Evolutionary conservation across 495 filamentous ascomycete species (phyloP).

Genomic region (Tuber indicum): DNA sequence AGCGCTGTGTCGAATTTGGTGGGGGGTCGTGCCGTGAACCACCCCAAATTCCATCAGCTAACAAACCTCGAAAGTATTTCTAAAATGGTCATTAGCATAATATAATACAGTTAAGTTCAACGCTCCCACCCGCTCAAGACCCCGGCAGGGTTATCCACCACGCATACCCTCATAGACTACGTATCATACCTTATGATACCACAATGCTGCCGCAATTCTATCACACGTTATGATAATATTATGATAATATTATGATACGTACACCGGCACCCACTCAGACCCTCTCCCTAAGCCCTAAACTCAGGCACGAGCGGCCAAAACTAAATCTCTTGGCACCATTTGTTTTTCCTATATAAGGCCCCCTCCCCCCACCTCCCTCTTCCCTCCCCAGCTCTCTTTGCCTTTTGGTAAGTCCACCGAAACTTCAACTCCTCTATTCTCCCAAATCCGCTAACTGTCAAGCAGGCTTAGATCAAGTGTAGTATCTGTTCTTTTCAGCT

Average conservation of each 20-base stretch:
- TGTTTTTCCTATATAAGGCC: not conserved
- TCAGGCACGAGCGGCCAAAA: not conserved
- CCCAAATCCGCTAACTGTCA: not conserved
- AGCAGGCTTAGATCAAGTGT: slow-evolving; percentile 25
- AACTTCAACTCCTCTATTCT: not conserved
- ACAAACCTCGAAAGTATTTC: not conserved
- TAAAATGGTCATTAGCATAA: not conserved
- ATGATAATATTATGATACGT: too few relatives aligned
- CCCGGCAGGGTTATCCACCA: not conserved
- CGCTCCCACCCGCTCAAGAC: not conserved
- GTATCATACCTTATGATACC: not conserved
- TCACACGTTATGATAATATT: not conserved
- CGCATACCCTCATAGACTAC: not conserved
- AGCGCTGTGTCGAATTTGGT: not conserved
- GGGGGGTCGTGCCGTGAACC: not conserved
- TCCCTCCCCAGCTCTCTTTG: slow-evolving; percentile 23
- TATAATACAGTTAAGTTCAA: not conserved
- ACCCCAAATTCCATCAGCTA: not conserved
- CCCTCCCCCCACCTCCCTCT: slow-evolving; percentile 9
- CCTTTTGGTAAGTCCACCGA: slow-evolving; percentile 14
- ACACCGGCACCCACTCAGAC: not conserved
- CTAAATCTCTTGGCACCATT: not conserved
- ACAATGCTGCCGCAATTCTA: not conserved
- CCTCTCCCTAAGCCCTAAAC: not conserved
- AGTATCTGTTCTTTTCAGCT: slow-evolving; percentile 30